phyloP scores from a whole-genome alignment of 768 basidiomycete genomes.

The Podaxis sp. region DNA sequence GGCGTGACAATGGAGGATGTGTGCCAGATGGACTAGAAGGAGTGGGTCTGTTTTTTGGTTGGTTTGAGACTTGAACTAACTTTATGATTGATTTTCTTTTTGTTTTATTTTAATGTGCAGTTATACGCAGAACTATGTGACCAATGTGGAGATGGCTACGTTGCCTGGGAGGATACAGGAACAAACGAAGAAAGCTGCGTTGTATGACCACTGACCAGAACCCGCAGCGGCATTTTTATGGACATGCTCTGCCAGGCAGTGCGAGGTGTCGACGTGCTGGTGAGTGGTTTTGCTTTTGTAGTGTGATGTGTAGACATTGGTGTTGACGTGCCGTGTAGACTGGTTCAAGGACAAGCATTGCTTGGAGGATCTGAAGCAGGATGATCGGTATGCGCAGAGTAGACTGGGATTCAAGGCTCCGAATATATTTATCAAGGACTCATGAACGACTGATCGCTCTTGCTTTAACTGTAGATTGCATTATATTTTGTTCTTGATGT shows the following conservation, averaged over 20 bases:
- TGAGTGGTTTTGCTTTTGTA: conserved; percentile 34
- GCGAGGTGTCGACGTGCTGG: conserved; percentile 60
- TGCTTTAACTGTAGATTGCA: neutral
- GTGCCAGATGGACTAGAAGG: conserved; percentile 69
- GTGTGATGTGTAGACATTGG: neutral
- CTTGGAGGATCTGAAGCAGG: conserved; percentile 63
- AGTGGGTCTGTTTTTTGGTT: conserved; percentile 48
- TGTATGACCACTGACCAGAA: conserved; percentile 28
- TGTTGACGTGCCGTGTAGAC: conserved; percentile 39
- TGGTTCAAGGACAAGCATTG: conserved; percentile 71
- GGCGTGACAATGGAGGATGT: conserved; percentile 74
- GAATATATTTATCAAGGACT: conserved; percentile 78
- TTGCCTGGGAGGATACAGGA: conserved; percentile 70
- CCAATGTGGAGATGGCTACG: conserved; percentile 62
- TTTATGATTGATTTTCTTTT: neutral
- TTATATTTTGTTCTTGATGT: neutral
- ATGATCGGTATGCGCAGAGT: conserved; percentile 56
- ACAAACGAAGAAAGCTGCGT: conserved; percentile 62
- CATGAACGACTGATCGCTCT: conserved; percentile 15
- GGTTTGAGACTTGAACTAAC: neutral
- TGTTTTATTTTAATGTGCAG: conserved; percentile 32
- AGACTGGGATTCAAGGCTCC: conserved; percentile 78
- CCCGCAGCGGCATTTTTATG: conserved; percentile 44
- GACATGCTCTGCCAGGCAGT: conserved; percentile 37
- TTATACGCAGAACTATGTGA: conserved; percentile 67